Conservation (phyloP, 345 rosid species). For the Boechera stricta region DNA sequence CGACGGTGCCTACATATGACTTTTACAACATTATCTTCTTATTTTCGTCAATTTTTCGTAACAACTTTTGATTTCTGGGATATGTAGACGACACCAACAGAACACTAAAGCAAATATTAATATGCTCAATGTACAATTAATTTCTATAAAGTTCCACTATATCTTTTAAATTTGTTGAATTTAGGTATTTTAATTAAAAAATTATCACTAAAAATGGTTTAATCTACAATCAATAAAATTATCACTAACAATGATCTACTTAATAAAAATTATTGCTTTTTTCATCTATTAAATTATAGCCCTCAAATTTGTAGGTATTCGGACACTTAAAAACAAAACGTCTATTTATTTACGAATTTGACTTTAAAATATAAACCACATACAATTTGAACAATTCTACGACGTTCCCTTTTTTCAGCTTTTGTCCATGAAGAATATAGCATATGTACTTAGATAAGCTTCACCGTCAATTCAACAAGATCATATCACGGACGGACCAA, state of each 20-base stretch:
- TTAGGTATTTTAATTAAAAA: too few relatives aligned
- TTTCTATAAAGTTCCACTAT: background rate
- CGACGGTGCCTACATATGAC: too few relatives aligned
- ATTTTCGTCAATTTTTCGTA: too few relatives aligned
- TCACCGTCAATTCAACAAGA: background rate
- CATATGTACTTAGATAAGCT: background rate
- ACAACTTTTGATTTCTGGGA: too few relatives aligned
- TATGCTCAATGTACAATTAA: background rate
- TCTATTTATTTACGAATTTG: background rate
- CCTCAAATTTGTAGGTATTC: background rate
- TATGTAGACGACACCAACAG: background rate
- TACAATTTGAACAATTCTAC: background rate
- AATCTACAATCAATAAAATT: background rate
- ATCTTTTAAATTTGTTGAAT: too few relatives aligned
- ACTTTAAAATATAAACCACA: conserved; percentile 3
- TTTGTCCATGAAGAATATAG: background rate
- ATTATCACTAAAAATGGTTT: too few relatives aligned
- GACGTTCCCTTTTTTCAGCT: background rate
- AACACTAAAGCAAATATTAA: too few relatives aligned
- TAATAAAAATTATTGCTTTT: background rate
- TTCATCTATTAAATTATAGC: background rate
- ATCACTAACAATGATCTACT: background rate
- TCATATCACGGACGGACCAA: background rate
- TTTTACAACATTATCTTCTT: background rate
- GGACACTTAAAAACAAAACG: background rate